Conservation (phyloP, 2,329 filamentous ascomycete genomes). For the Beauveria sp. region DNA sequence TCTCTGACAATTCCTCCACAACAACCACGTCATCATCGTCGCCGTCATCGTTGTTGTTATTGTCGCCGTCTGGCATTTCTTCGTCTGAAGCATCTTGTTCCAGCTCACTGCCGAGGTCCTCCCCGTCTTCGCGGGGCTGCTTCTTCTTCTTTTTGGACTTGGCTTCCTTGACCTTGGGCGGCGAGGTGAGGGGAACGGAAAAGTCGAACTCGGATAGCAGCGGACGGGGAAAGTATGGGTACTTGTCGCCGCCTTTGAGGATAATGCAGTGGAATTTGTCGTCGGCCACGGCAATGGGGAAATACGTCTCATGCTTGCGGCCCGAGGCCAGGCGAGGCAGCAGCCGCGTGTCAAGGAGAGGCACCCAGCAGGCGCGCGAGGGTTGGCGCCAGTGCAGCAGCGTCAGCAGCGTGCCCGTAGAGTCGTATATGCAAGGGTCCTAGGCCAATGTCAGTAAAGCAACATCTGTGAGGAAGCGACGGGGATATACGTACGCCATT, state of each 20-base stretch:
- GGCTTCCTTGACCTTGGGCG: slow-evolving; percentile 27
- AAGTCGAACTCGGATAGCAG: slow-evolving; percentile 92
- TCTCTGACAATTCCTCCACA: slow-evolving; percentile 34
- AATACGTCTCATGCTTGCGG: slow-evolving; percentile 84
- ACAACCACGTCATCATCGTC: slow-evolving; percentile 26
- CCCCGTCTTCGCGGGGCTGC: slow-evolving; percentile 21
- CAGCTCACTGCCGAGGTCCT: slow-evolving; percentile 17
- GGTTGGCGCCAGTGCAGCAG: slow-evolving; percentile 84
- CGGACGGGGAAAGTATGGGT: slow-evolving; percentile 87
- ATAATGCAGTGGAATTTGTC: slow-evolving; percentile 98
- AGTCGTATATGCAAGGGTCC: slow-evolving; percentile 96
- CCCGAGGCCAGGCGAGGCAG: slow-evolving; percentile 76
- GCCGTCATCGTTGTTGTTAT: slow-evolving; percentile 27
- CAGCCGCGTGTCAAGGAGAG: slow-evolving; percentile 80
- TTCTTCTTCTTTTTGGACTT: slow-evolving; percentile 24
- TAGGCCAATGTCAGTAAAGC: slow-evolving; percentile 23
- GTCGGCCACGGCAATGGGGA: slow-evolving; percentile 87
- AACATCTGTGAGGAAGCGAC: neutral
- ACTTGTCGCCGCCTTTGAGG: slow-evolving; percentile 86
- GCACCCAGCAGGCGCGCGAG: slow-evolving; percentile 83
- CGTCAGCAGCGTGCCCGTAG: slow-evolving; percentile 78
- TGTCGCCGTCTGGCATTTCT: slow-evolving; percentile 27
- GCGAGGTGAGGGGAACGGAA: slow-evolving; percentile 66
- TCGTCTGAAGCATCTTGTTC: slow-evolving; percentile 23
- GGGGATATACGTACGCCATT: slow-evolving; percentile 56